Conservation (phyloP, 148 eudicot species). For the Chenopodium album region DNA sequence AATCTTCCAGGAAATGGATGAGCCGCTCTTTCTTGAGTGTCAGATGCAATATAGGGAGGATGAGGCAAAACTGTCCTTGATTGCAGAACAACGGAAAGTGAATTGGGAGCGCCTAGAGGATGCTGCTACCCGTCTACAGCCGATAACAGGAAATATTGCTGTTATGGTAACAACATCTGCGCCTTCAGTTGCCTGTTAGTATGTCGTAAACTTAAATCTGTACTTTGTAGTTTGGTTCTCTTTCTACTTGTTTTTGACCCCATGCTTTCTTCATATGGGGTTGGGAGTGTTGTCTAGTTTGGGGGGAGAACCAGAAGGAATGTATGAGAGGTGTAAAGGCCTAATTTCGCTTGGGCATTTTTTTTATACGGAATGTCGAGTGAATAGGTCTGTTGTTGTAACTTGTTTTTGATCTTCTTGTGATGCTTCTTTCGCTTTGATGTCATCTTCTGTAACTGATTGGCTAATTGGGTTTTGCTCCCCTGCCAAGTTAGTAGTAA, state of each 20-base stretch:
- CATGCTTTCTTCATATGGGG: slow-evolving; percentile 10
- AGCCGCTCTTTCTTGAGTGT: slow-evolving; percentile 55
- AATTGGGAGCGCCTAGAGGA: slow-evolving; percentile 76
- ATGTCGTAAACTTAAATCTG: not conserved
- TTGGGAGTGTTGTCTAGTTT: slow-evolving; percentile 3
- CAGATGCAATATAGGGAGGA: slow-evolving; percentile 59
- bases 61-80: slow-evolving; percentile 38
- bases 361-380: slow-evolving; percentile 34
- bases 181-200: slow-evolving; percentile 43
- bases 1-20: slow-evolving; percentile 88
- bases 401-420: slow-evolving; percentile 18
- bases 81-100: slow-evolving; percentile 53
- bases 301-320: slow-evolving; percentile 18
- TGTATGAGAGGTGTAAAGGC: slow-evolving; percentile 33
- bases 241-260: slow-evolving; percentile 18
- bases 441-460: slow-evolving; percentile 15
- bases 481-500: slow-evolving; percentile 19
- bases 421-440: slow-evolving; percentile 19
- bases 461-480: slow-evolving; percentile 15
- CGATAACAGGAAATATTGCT: slow-evolving; percentile 64
- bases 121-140: slow-evolving; percentile 72
- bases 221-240: slow-evolving; percentile 22
- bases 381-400: slow-evolving; percentile 38
- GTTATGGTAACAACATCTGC: slow-evolving; percentile 56
- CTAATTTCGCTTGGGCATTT: slow-evolving; percentile 25